phyloP scores from a whole-genome alignment of 345 rosid species.

The Euphorbia tirucalli region DNA sequence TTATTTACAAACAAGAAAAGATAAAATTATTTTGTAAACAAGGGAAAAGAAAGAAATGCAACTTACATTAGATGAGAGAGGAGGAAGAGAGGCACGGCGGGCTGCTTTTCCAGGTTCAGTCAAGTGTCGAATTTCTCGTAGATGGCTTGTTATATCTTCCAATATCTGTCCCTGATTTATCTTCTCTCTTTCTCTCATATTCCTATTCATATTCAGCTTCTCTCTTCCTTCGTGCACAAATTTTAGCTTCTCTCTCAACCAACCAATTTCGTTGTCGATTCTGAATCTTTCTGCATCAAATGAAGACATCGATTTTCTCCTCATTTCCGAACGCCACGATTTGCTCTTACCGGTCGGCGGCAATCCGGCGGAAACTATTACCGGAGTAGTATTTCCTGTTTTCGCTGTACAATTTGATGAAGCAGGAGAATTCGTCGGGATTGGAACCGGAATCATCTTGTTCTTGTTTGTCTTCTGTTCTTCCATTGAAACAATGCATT shows the following conservation, averaged over 20 bases:
- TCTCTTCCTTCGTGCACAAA: conserved; percentile 49
- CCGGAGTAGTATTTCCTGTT: conserved; percentile 20
- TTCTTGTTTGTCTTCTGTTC: conserved; percentile 18
- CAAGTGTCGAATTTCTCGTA: conserved; percentile 44
- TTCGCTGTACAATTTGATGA: conserved; percentile 12
- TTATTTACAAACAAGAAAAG: conserved; percentile 9
- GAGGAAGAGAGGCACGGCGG: conserved; percentile 53
- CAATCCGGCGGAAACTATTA: conserved; percentile 23
- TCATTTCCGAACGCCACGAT: conserved; percentile 27
- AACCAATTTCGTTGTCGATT: conserved; percentile 57
- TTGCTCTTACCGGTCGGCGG: conserved; percentile 28
- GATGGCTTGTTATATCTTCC: conserved; percentile 46
- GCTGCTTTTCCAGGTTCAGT: conserved; percentile 38
- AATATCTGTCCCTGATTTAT: conserved; percentile 33
- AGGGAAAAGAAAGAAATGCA: not conserved
- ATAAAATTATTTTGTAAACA: not conserved
- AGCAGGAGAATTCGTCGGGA: too few relatives aligned
- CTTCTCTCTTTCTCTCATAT: conserved; percentile 39
- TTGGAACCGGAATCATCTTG: not conserved
- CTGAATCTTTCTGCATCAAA: conserved; percentile 60
- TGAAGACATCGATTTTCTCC: conserved; percentile 72
- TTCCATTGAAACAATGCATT: conserved; percentile 16
- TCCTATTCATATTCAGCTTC: conserved; percentile 41
- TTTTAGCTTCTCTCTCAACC: conserved; percentile 58
- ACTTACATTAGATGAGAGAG: conserved; percentile 48